A percentile compares a stretch with the other conserved stretches of the same genome.
Conservation (phyloP, 257 asterid genomes). For the Solanum medicagineum region DNA sequence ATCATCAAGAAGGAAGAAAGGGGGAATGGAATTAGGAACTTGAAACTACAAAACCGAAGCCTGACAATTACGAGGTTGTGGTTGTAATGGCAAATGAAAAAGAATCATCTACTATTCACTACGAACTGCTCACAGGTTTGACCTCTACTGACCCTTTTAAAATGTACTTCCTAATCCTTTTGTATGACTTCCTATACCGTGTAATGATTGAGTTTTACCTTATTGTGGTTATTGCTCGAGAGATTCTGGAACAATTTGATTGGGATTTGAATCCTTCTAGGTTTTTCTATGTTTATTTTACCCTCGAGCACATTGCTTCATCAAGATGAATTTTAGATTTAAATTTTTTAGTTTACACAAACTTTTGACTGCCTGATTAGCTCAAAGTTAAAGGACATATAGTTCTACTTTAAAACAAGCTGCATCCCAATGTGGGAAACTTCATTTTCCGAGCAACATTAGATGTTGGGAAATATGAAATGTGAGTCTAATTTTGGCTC, state of each 20-base stretch:
- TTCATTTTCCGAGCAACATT: background rate
- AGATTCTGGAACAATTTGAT: background rate
- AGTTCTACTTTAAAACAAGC: background rate
- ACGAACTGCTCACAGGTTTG: constrained; percentile 58
- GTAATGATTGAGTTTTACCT: background rate
- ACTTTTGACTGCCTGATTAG: background rate
- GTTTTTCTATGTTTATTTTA: background rate
- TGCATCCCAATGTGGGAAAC: background rate
- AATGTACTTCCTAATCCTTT: background rate
- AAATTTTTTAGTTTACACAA: background rate
- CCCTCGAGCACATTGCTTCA: background rate
- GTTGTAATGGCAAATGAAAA: constrained; percentile 86
- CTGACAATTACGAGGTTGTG: constrained; percentile 5
- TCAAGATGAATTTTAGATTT: background rate
- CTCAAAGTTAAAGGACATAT: background rate
- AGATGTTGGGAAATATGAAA: background rate
- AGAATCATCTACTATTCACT: constrained; percentile 70
- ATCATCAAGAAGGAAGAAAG: background rate
- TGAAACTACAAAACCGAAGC: background rate
- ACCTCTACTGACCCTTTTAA: constrained; percentile 1
- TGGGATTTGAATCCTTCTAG: background rate
- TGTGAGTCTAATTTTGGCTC: background rate
- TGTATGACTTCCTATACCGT: background rate
- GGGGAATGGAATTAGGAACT: background rate
- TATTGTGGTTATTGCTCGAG: background rate